phyloP scores from a whole-genome alignment of 306 rosid species.

The Fragaria ananassa region DNA sequence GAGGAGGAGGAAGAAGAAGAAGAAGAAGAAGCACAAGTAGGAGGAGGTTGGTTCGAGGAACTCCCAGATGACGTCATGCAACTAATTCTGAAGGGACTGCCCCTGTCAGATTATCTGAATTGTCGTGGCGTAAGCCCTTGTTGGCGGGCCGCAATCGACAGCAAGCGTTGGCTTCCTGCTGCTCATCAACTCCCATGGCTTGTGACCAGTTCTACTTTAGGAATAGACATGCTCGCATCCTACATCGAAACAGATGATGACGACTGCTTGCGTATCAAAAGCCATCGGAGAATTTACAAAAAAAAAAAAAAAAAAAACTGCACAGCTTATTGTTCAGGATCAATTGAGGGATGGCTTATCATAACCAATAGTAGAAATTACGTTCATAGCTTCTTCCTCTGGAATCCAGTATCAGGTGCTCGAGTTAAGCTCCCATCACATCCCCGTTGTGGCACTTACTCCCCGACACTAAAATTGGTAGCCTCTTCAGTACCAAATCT shows the following conservation, averaged over 20 bases:
- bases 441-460: too few relatives aligned
- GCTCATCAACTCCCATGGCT: background rate
- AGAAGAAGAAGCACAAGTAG: too few relatives aligned
- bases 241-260: background rate
- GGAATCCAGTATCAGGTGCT: background rate
- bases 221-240: background rate
- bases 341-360: background rate
- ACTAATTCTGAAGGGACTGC: background rate
- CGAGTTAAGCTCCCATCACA: background rate
- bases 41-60: background rate
- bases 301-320: too few relatives aligned
- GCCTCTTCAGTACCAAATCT: background rate
- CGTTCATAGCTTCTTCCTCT: background rate
- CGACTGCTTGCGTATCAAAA: background rate
- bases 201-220: background rate
- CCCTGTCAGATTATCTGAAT: background rate
- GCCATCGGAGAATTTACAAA: too few relatives aligned
- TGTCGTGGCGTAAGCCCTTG: background rate
- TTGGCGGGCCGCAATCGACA: background rate
- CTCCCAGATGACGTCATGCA: background rate
- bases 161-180: background rate
- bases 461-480: background rate
- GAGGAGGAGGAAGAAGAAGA: too few relatives aligned
- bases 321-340: background rate
- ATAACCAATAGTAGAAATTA: background rate